These are phyloP conservation scores for Yamadazyma olivae DNA, from an alignment of 805 yeast species.

Conservation along the genomic window DNA sequence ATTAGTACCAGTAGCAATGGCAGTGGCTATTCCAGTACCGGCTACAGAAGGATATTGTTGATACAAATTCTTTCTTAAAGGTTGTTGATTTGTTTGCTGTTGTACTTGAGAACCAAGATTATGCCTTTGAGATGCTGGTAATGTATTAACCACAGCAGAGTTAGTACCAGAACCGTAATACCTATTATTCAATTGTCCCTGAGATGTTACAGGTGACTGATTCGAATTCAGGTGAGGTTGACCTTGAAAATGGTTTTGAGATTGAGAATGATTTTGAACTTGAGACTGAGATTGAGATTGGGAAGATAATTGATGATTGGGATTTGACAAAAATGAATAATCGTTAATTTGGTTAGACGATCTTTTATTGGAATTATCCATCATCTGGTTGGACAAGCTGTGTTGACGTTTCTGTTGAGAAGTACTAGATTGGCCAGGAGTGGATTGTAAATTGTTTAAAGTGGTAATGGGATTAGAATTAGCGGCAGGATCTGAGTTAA, in stretches of 20 bases:
- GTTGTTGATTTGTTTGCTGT: slow-evolving; percentile 1
- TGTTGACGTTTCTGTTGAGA: slow-evolving; percentile 39
- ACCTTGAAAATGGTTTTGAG: neutral
- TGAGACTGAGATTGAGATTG: neutral
- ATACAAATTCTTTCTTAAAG: slow-evolving; percentile 15
- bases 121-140: slow-evolving; percentile 4
- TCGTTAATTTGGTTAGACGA: slow-evolving; percentile 23
- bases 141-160: no score
- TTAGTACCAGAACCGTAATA: no score
- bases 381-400: slow-evolving; percentile 33
- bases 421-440: neutral
- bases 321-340: slow-evolving; percentile 7
- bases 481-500: slow-evolving; percentile 4
- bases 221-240: neutral
- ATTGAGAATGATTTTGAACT: neutral
- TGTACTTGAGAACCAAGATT: no score
- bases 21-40: no score
- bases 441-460: no score
- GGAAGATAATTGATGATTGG: neutral
- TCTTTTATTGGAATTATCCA: slow-evolving; percentile 32
- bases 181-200: no score
- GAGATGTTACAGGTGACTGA: no score
- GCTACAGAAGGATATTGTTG: slow-evolving; percentile 11
- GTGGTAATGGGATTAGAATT: no score
- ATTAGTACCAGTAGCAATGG: no score